Evolutionary conservation across 225 moss, liverwort and hornwort genomes (phyloP).

Genomic region (Climacium dendroides): DNA sequence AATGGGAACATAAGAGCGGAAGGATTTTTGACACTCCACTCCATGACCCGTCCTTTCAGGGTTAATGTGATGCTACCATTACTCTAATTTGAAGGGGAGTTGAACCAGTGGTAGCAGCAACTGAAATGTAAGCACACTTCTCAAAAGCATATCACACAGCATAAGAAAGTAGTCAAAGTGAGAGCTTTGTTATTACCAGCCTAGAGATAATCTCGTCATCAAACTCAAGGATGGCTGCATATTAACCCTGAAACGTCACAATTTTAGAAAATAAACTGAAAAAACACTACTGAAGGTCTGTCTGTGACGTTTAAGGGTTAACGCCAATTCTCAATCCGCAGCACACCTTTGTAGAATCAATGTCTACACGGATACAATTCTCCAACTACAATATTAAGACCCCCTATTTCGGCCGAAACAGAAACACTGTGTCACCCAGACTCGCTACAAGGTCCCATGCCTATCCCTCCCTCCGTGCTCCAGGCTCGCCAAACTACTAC

Average conservation of each 20-base stretch:
- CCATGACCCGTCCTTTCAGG: background rate
- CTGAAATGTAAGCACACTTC: background rate
- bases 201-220: background rate
- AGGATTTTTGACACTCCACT: background rate
- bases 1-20: background rate
- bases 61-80: background rate
- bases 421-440: constrained; percentile 8
- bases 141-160: background rate
- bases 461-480: background rate
- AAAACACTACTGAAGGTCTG: too few species aligned
- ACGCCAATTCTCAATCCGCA: background rate
- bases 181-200: background rate
- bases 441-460: background rate
- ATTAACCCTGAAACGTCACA: background rate
- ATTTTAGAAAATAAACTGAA: background rate
- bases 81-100: background rate
- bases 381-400: background rate
- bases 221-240: background rate
- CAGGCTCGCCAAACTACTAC: background rate
- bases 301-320: background rate
- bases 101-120: too few species aligned
- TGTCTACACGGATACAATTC: constrained; percentile 2
- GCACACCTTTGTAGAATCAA: background rate
- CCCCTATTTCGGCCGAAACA: background rate
- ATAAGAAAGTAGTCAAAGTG: background rate